These are phyloP conservation scores for Podospora comata DNA, from an alignment of 495 filamentous ascomycete species.

Conservation along the genomic window DNA sequence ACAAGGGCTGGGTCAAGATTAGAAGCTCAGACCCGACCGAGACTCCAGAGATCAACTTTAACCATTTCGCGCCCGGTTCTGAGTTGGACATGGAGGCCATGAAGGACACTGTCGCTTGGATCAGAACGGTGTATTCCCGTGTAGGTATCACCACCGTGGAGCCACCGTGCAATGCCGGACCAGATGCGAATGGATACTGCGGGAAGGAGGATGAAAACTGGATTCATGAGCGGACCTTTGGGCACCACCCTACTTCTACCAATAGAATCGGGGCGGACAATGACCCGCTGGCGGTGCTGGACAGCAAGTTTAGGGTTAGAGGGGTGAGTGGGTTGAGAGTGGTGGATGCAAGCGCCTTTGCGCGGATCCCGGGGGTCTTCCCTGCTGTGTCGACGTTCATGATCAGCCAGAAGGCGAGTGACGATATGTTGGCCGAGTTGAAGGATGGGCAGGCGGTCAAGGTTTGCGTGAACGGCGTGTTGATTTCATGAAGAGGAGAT, in stretches of 20 bases:
- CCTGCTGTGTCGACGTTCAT: slow-evolving; percentile 54
- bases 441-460: slow-evolving; percentile 25
- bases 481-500: neutral
- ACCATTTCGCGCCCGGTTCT: slow-evolving; percentile 30
- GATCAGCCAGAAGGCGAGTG: slow-evolving; percentile 58
- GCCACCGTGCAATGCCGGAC: slow-evolving; percentile 30
- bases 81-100: slow-evolving; percentile 37
- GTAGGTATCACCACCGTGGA: slow-evolving; percentile 34
- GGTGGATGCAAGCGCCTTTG: slow-evolving; percentile 46
- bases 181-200: slow-evolving; percentile 31
- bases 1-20: slow-evolving; percentile 38
- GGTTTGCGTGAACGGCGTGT: slow-evolving; percentile 11
- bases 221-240: slow-evolving; percentile 44
- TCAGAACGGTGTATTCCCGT: slow-evolving; percentile 29
- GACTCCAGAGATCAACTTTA: slow-evolving; percentile 42
- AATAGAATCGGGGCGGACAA: slow-evolving; percentile 42
- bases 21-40: slow-evolving; percentile 31
- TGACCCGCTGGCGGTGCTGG: slow-evolving; percentile 45
- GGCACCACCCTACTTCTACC: slow-evolving; percentile 46
- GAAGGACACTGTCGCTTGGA: slow-evolving; percentile 39
- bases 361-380: slow-evolving; percentile 51
- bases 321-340: slow-evolving; percentile 43
- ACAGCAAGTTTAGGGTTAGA: slow-evolving; percentile 42
- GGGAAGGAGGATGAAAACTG: slow-evolving; percentile 36
- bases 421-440: slow-evolving; percentile 49